Percentiles rank a stretch among this genome's conserved stretches.
Conservation (phyloP, 305 asterid genomes). For the Solanum chacoense region DNA sequence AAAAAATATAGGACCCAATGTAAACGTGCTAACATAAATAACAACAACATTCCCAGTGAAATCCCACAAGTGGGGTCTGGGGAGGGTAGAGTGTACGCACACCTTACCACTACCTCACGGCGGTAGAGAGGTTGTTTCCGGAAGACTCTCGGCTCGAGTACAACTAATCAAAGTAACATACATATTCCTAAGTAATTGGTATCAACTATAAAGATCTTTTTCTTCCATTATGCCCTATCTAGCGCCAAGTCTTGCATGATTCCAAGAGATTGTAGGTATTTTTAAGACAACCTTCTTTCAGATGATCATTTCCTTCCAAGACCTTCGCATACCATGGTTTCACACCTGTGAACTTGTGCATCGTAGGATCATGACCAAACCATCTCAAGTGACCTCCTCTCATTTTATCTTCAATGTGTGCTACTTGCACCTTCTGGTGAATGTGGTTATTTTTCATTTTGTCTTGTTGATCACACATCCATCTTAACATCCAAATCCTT, state of each 20-base stretch:
- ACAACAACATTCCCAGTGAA: not conserved
- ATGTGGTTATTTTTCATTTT: not conserved
- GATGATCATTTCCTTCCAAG: not conserved
- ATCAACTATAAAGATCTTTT: not conserved
- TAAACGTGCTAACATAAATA: not conserved
- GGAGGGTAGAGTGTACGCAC: not conserved
- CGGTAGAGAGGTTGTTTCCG: not conserved
- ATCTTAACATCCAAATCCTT: not conserved
- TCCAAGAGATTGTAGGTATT: not conserved
- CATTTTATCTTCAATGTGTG: not conserved
- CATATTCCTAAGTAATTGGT: not conserved
- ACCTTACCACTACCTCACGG: not conserved
- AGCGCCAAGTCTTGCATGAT: not conserved
- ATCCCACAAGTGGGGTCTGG: not conserved
- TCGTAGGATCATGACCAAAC: not conserved
- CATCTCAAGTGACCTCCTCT: not conserved
- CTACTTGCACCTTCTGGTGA: not conserved
- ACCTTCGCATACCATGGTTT: not conserved
- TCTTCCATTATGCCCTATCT: not conserved
- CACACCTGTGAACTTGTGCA: not conserved
- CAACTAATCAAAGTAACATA: not conserved
- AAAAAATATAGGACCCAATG: not conserved
- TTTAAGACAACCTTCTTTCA: not conserved
- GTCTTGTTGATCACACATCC: not conserved
- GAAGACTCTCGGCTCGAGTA: not conserved